Conservation (phyloP, 177 flowering plant species). For the Vitis hybrid region DNA sequence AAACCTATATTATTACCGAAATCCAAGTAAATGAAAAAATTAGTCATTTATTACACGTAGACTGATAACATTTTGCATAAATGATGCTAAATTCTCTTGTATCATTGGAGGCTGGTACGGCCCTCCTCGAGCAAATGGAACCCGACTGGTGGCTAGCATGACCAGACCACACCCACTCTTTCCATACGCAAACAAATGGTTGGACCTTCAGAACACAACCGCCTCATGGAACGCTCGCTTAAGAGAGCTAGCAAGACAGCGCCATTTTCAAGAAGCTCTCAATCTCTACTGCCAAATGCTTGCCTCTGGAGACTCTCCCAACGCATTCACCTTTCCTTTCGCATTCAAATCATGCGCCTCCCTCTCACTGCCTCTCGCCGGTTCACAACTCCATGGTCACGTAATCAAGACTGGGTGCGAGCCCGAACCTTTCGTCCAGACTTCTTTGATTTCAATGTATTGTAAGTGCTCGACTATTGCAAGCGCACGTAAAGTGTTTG, state of each 20-base stretch:
- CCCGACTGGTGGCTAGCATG: not conserved
- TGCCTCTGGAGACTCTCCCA: slow-evolving; percentile 49
- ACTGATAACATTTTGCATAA: too few relatives aligned
- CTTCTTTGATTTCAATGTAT: slow-evolving; percentile 73
- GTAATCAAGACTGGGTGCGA: slow-evolving; percentile 59
- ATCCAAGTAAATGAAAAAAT: too few relatives aligned
- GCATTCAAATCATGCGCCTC: slow-evolving; percentile 75
- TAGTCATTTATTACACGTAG: too few relatives aligned
- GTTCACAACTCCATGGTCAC: slow-evolving; percentile 70
- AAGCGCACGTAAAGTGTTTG: slow-evolving; percentile 62
- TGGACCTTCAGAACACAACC: not conserved
- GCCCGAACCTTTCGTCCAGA: slow-evolving; percentile 57
- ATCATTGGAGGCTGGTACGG: too few relatives aligned
- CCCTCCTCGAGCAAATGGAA: not conserved
- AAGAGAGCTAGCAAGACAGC: slow-evolving; percentile 45
- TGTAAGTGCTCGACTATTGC: slow-evolving; percentile 29
- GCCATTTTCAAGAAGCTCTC: slow-evolving; percentile 52
- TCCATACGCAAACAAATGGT: not conserved
- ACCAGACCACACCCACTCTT: not conserved
- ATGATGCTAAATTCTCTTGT: too few relatives aligned
- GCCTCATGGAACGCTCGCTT: slow-evolving; percentile 59
- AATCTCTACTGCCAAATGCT: slow-evolving; percentile 66
- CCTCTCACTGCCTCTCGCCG: slow-evolving; percentile 51
- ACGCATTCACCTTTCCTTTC: slow-evolving; percentile 85
- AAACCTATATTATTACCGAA: too few relatives aligned